These are phyloP conservation scores for Grosmannia serpens DNA, from an alignment of 2,329 filamentous ascomycete species.

Conservation along the genomic window DNA sequence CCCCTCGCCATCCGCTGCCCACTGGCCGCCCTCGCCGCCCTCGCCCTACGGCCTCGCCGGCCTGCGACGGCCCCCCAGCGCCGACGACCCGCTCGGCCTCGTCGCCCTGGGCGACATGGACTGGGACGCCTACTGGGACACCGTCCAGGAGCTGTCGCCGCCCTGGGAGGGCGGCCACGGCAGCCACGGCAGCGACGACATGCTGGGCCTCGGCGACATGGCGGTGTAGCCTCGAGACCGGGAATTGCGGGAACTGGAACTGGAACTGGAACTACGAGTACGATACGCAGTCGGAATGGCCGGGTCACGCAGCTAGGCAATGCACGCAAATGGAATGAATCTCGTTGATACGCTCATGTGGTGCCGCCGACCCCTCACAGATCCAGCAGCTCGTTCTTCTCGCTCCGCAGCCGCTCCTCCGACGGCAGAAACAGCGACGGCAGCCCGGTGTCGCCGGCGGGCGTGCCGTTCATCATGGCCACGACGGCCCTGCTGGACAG, in stretches of 20 bases:
- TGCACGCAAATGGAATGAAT: too few relatives aligned
- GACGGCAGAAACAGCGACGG: neutral
- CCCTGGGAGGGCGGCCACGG: neutral
- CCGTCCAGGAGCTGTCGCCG: neutral
- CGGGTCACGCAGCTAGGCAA: too few relatives aligned
- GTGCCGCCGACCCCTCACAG: too few relatives aligned
- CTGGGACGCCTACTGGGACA: conserved; percentile 3
- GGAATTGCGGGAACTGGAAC: too few relatives aligned
- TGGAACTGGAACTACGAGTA: too few relatives aligned
- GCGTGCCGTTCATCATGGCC: conserved; percentile 19
- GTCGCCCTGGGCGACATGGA: neutral
- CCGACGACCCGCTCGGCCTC: neutral
- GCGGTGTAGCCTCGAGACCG: neutral
- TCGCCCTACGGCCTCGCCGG: neutral
- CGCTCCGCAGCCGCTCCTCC: neutral
- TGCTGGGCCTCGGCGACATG: neutral
- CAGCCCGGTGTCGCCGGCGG: neutral
- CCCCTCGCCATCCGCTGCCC: neutral
- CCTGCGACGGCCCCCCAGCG: neutral
- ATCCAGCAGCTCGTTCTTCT: neutral
- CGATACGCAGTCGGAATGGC: too few relatives aligned
- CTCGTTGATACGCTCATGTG: too few relatives aligned
- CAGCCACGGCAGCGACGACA: neutral
- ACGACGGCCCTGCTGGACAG: conserved; percentile 27
- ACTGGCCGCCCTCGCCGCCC: neutral